Base-by-base conservation (phyloP, 2,329 filamentous ascomycete species). In the Arthrinium puccinioides region DNA sequence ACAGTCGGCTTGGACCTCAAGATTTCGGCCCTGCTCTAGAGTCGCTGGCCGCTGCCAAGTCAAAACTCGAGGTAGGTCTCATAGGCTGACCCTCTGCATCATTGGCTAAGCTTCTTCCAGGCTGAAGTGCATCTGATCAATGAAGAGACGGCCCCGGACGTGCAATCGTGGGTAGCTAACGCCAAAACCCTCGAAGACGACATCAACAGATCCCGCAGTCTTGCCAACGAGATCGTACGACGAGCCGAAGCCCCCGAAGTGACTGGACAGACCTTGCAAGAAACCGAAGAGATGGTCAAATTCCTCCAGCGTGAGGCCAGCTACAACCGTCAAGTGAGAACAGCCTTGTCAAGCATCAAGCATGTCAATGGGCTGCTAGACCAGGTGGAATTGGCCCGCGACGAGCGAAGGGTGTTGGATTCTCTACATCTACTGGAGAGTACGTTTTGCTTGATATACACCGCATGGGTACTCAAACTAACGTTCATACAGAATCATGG, bases 121-220 rank as follows among this genome's bases (percentile, higher is more conserved):
- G 63, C 72, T 42, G 81, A 94, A 50, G 83, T 97, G 41, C 82
- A 81, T 46, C 60, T 67, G 16, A 76, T 92, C 44, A 94, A 89
- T 60, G 76, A 79, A 53, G 79, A 87, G 47, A 84, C 80, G 14
- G 84, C 82, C 39, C 76, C 81, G 26, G 84, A 94, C 52, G 83
- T 95, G 35, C 84, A 87, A 54, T 76, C 81, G 36, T 97, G 90
- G 90, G 85, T 94, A 39, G 66, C 72, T 36, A 87, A 92, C 58
- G 87, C 89, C 32, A 87, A 87, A 60, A 78, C 82, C 36, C 74
- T 96, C 7, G 87, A 94, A 57, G 76, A 82, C 44, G 90, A 96
- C 54, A 90, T 96, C 46, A 78, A 86, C 51, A 76, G 78, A 32
- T 90, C 87, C 18, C 82, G 87, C 51, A 73, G 76, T 13, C 80